Evolutionary conservation across 306 rosid genomes (phyloP), one percentile per base, ranked within the genome.

Genomic region (Pyrus communis): DNA sequence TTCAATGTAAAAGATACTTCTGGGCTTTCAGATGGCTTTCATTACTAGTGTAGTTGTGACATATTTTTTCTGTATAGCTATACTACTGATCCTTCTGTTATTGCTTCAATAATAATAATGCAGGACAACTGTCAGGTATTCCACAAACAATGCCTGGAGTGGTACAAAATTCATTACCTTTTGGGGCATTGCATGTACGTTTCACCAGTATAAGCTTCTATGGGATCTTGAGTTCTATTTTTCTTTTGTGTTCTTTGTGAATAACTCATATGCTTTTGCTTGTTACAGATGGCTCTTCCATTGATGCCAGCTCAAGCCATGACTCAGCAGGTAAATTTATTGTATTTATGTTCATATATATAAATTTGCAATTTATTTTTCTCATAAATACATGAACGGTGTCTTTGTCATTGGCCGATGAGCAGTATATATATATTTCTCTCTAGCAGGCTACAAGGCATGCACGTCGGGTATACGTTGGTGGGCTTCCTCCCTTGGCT

Each of bases 391-490:
- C 31, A 77, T 7, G 31, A 19, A 28, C 3, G 23, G 43, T 5
- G 8, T 30, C 14, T 15, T 25, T 22, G 33, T 49, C 15, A 31
- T 30, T 64, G 40, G 42, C 43, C 13, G 1, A 60, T 60, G 66
- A 25, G 35, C 66, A 60, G 35, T 31, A 60, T 43, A 13, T 73
- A 6, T 31, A 27, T 66, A 23, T 40, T 8, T 59, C 55, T 71
- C 70, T 77, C 76, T 23, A 75, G 40, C 73, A 91, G 97, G 97
- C 97, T 82, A 91, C 97, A 69, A 86, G 97, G 85, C 97, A 91
- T 73, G 97, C 97, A 62, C 86, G 97, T 28, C 82, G 97, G 60
- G 94, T 89, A 54, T 89, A 89, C 64, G 95, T 91, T 82, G 97
- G 97, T 52, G 97, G 97, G 84, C 95, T 91, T 71, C 97, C 97